Conservation (phyloP, 306 rosid genomes). For the Rosa lucieae region DNA sequence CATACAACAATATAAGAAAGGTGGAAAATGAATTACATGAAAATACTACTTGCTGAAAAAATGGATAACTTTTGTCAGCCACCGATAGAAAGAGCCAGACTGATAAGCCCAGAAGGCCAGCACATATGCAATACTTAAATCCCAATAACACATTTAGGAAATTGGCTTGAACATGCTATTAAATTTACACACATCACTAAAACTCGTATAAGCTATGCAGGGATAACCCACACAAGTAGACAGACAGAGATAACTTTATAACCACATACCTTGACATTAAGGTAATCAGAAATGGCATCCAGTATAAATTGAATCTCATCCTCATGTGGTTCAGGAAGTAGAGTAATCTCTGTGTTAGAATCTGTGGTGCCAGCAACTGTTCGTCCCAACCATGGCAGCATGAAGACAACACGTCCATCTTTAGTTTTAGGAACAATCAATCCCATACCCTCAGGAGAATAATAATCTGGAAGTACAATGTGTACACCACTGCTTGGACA, state of each 20-base stretch:
- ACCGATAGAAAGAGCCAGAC: not conserved
- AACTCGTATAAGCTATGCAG: not conserved
- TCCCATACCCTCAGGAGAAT: constrained; percentile 99
- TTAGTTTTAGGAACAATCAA: constrained; percentile 95
- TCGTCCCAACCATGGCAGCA: constrained; percentile 99
- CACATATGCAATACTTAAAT: not conserved
- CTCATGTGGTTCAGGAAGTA: constrained; percentile 96
- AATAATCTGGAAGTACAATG: constrained; percentile 93
- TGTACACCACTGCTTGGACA: constrained; percentile 98
- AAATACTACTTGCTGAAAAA: not conserved
- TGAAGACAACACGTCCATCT: constrained; percentile 97
- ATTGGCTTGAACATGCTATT: not conserved
- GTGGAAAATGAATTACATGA: not conserved
- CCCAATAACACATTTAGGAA: not conserved
- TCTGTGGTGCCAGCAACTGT: constrained; percentile 99
- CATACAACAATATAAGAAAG: not conserved
- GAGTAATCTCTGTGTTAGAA: constrained; percentile 76
- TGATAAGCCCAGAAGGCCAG: not conserved
- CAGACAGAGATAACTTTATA: constrained; percentile 3
- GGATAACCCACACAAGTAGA: not conserved
- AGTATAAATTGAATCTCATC: constrained; percentile 93
- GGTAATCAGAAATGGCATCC: constrained; percentile 95
- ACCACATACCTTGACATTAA: constrained; percentile 79
- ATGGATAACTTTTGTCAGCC: not conserved
- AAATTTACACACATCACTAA: not conserved